Base-by-base conservation (phyloP, 441 rosid genomes). In the Eruca vesicaria region DNA sequence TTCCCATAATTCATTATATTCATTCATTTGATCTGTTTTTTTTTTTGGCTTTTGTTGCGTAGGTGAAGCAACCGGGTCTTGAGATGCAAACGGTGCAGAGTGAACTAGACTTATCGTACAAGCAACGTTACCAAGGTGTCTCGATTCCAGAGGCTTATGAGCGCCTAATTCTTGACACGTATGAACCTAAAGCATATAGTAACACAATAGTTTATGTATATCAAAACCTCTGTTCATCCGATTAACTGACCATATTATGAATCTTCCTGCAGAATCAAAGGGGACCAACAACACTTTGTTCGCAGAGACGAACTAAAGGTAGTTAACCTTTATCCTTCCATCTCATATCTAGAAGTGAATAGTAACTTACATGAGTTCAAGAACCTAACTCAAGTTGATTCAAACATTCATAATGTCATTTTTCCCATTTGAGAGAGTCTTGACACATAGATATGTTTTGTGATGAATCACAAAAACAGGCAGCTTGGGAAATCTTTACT, bases 401-500 rank as follows among this genome's bases (percentile, higher is more conserved):
- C 31, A 10, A 73, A 38, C 36, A 19, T 36, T 26, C 75, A 41
- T 20, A 33, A 7, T 19, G 2, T 59, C 8, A 15, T 50, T 18
- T 15, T 28, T 72, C 60, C 67, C 74, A 14, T 26, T 63, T 35
- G 50, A 72, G 57, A 73, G 58, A 16, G 2, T 26, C 28, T 31
- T 23, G 1, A 11, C 48, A 52, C 52, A 20, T 53, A 3, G 1
- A 3, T 45, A 35, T 63, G 53, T 52, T n/a, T 63, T 63, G 52
- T 41, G 71, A 69, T 56, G 9, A 69, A 69, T 76, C 23, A 63
- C 5, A 43, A 45, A 43, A 76, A 64, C 89, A 96, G 99, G 98
- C 90, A n/a, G 98, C 99, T n/a, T 96, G 99, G 99, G 95, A 91
- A 79, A 94, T 96, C 68, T 96, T 96, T 86, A 96, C 99, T 5